A percentile compares a stretch with the other conserved stretches of the same genome.
These are phyloP conservation scores for Colletotrichum lentis DNA, from an alignment of 2,329 filamentous ascomycete species.

Conservation along the genomic window DNA sequence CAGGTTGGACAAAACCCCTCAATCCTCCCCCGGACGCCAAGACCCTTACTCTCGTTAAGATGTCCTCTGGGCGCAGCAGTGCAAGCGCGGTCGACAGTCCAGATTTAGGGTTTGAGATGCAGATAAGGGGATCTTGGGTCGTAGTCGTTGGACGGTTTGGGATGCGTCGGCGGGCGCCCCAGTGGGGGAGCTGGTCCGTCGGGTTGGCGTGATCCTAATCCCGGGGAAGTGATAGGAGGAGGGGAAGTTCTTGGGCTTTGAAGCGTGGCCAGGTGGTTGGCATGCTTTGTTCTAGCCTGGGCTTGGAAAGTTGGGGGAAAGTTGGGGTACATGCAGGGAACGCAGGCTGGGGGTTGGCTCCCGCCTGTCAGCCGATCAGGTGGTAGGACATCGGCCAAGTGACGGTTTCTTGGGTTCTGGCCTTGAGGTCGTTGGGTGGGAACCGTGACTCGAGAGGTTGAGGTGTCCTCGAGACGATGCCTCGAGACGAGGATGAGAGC, in stretches of 20 bases:
- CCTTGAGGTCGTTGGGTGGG: background rate
- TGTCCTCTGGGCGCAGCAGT: slow-evolving; percentile 18
- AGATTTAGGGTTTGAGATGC: slow-evolving; percentile 31
- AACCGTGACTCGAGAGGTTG: slow-evolving; percentile 2
- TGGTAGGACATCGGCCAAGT: slow-evolving; percentile 15
- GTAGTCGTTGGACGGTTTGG: slow-evolving; percentile 33
- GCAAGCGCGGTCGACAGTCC: slow-evolving; percentile 21
- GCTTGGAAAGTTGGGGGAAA: slow-evolving; percentile 33
- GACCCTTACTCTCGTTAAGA: slow-evolving; percentile 30
- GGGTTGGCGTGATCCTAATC: slow-evolving; percentile 31
- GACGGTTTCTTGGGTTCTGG: slow-evolving; percentile 1
- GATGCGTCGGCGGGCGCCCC: slow-evolving; percentile 31
- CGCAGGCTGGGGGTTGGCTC: slow-evolving; percentile 18
- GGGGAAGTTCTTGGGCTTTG: slow-evolving; percentile 17
- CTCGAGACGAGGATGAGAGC: slow-evolving; percentile 17
- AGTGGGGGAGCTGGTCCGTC: slow-evolving; percentile 25
- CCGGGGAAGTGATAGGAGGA: slow-evolving; percentile 28
- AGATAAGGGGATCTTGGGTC: slow-evolving; percentile 36
- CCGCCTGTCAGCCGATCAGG: slow-evolving; percentile 31
- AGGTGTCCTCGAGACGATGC: slow-evolving; percentile 10
- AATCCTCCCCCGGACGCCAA: slow-evolving; percentile 29
- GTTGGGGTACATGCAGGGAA: slow-evolving; percentile 33
- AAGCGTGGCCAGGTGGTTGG: slow-evolving; percentile 17
- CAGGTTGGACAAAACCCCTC: slow-evolving; percentile 28
- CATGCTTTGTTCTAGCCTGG: slow-evolving; percentile 5